Conservation (phyloP, 73 alveolate species). For the Paramecium primaurelia region DNA sequence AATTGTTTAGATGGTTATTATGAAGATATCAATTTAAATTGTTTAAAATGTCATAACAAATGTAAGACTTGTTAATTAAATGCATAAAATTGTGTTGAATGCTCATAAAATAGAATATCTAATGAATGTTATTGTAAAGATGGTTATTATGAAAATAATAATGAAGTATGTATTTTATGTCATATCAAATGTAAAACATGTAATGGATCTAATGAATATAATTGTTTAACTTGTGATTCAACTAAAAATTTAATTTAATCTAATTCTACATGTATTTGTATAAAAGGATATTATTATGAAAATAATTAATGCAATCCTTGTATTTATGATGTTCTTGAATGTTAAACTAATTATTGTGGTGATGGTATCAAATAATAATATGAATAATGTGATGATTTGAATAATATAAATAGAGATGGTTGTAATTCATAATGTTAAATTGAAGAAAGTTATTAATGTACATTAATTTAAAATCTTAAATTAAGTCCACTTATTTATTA, state of each 20-base stretch:
- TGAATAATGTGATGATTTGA: slow-evolving; percentile 50
- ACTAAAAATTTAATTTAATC: not conserved
- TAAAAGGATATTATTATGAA: not conserved
- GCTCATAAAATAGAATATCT: not conserved
- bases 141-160: not conserved
- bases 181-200: not conserved
- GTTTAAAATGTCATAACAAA: not conserved
- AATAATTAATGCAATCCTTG: not conserved
- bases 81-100: not conserved
- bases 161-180: not conserved
- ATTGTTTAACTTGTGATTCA: not conserved
- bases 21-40: not conserved
- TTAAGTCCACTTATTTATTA: not conserved
- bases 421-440: not conserved
- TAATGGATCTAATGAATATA: not conserved
- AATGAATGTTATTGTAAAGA: not conserved
- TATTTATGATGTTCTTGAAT: not conserved
- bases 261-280: not conserved
- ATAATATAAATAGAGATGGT: not conserved
- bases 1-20: not conserved
- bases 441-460: slow-evolving; percentile 36
- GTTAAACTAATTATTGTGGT: not conserved
- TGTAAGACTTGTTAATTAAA: not conserved
- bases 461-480: not conserved
- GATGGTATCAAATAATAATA: not conserved